These are phyloP conservation scores for Phytophthora syringae DNA, from an alignment of 352 stramenopile genomes.

Conservation along the genomic window DNA sequence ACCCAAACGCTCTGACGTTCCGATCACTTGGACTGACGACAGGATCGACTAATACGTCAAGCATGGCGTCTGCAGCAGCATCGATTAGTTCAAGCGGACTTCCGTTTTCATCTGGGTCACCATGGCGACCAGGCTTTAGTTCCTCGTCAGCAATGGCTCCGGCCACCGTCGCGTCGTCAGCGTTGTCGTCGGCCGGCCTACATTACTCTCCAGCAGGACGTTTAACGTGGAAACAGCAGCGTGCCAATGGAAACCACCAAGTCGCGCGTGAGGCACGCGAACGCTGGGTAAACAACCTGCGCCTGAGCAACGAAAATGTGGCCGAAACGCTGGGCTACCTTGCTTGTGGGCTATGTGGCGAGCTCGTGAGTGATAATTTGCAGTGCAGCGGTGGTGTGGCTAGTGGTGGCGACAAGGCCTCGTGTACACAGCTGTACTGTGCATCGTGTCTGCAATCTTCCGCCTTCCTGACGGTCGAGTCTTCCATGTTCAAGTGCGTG, in stretches of 20 bases:
- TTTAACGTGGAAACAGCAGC: slow-evolving; percentile 56
- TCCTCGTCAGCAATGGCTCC: slow-evolving; percentile 12
- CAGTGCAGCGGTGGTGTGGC: slow-evolving; percentile 52
- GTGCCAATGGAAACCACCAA: slow-evolving; percentile 23
- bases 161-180: slow-evolving; percentile 16
- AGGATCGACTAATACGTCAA: slow-evolving; percentile 16
- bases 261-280: slow-evolving; percentile 38
- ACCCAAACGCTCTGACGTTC: slow-evolving; percentile 30
- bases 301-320: slow-evolving; percentile 47
- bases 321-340: slow-evolving; percentile 59
- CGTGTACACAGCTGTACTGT: slow-evolving; percentile 79
- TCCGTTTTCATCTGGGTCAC: slow-evolving; percentile 23
- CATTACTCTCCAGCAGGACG: slow-evolving; percentile 34
- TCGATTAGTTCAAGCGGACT: slow-evolving; percentile 14
- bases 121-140: slow-evolving; percentile 30
- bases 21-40: slow-evolving; percentile 18
- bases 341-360: slow-evolving; percentile 75
- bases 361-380: slow-evolving; percentile 77
- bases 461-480: slow-evolving; percentile 28
- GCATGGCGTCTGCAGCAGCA: slow-evolving; percentile 5
- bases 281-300: slow-evolving; percentile 52
- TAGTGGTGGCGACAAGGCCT: slow-evolving; percentile 21
- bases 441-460: slow-evolving; percentile 54
- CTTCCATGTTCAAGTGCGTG: slow-evolving; percentile 50
- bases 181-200: slow-evolving; percentile 19